These are phyloP conservation scores for Paulinella micropora DNA, from an alignment of 78 protist genomes.

Conservation along the genomic window DNA sequence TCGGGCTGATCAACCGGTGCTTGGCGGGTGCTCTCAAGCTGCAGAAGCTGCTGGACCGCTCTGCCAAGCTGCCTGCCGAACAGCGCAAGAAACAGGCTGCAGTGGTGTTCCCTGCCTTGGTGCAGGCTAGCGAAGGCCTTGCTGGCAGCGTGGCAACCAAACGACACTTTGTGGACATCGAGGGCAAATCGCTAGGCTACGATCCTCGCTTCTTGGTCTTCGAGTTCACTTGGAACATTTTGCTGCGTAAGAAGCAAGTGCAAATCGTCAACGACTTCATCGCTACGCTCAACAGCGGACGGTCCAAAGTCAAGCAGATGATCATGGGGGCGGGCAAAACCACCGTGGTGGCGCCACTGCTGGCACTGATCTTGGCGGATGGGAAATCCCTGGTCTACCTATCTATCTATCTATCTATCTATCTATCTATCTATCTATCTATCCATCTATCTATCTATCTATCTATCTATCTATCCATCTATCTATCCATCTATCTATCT, in stretches of 20 bases:
- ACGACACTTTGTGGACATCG: conserved; percentile 10
- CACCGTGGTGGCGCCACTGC: conserved; percentile 48
- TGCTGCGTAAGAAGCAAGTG: conserved; percentile 24
- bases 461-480: too few relatives aligned
- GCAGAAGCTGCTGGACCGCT: not conserved
- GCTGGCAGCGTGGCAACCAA: not conserved
- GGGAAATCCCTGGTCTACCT: conserved; percentile 39
- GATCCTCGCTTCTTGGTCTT: conserved; percentile 40
- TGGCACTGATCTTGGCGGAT: conserved; percentile 47
- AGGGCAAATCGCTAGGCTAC: not conserved
- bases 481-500: too few relatives aligned
- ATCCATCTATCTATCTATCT: too few relatives aligned
- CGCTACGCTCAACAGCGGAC: not conserved
- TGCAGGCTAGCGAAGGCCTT: not conserved
- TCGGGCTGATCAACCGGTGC: conserved; percentile 22
- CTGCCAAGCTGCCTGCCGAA: not conserved
- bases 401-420: too few relatives aligned
- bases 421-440: too few relatives aligned
- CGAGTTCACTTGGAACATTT: conserved; percentile 36
- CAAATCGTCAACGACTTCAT: not conserved
- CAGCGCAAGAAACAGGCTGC: not conserved
- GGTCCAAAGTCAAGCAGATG: conserved; percentile 38
- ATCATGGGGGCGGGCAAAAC: conserved; percentile 61
- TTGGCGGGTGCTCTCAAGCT: not conserved
- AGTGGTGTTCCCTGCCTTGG: not conserved